Evolutionary conservation across 176 grass and related monocot species (phyloP).

Genomic region (Triticum monococcum): DNA sequence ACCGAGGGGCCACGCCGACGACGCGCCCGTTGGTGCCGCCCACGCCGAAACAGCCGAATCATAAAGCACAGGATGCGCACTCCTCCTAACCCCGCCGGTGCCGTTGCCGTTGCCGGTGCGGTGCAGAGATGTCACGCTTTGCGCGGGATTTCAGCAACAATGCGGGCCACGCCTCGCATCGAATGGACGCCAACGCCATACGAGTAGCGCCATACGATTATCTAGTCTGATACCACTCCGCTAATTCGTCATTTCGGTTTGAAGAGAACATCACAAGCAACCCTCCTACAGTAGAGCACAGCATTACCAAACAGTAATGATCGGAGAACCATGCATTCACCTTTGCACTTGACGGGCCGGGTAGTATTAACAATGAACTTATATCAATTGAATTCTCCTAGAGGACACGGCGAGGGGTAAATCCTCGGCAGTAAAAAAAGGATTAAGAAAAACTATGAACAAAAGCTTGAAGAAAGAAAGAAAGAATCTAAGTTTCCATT

Average conservation of each 20-base stretch:
- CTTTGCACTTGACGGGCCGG: conserved; percentile 6
- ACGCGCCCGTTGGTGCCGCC: neutral
- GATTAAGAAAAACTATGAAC: conserved; percentile 23
- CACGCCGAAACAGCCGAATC: neutral
- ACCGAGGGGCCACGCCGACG: neutral
- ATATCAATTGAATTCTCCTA: conserved; percentile 68
- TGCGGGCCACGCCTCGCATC: neutral
- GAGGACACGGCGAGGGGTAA: conserved; percentile 21
- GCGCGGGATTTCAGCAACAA: neutral
- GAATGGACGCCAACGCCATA: conserved; percentile 1
- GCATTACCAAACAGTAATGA: neutral
- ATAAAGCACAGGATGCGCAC: neutral
- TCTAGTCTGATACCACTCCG: neutral
- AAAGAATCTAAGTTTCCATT: conserved; percentile 7
- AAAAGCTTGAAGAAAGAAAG: neutral
- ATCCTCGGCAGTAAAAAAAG: neutral
- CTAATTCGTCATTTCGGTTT: neutral
- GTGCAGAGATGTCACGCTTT: neutral
- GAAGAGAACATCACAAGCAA: too few relatives aligned
- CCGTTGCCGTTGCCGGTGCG: neutral
- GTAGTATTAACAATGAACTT: conserved; percentile 50
- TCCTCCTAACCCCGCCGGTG: neutral
- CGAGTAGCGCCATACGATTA: neutral
- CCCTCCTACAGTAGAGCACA: too few relatives aligned
- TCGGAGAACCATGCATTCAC: neutral